phyloP scores from a whole-genome alignment of 768 basidiomycete genomes.

The Udeniomyces megalosporus region DNA sequence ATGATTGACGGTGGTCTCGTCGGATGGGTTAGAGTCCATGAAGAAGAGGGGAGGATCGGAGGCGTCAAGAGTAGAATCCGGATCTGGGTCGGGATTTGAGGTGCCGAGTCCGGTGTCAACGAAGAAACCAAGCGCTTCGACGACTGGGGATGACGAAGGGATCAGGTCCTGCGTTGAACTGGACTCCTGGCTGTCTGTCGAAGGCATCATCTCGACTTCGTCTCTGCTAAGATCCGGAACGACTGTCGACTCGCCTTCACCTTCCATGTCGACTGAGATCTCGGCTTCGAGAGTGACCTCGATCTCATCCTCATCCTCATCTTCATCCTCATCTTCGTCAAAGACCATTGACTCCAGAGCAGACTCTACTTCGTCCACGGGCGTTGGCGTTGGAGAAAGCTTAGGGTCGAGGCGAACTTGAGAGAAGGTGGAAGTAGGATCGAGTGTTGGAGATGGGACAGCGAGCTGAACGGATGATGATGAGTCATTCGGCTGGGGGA shows the following conservation, averaged over 20 bases:
- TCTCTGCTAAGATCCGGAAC: too few species aligned
- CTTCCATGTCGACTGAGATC: background rate
- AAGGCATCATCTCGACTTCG: too few species aligned
- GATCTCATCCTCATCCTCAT: background rate
- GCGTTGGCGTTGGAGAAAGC: background rate
- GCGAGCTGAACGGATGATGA: background rate
- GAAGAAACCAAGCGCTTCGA: background rate
- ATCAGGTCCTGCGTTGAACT: too few species aligned
- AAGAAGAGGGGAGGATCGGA: background rate
- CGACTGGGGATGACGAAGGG: too few species aligned
- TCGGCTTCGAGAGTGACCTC: background rate
- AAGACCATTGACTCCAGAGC: conserved; percentile 6
- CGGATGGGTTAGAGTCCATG: background rate
- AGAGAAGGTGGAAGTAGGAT: background rate
- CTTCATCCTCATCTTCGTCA: background rate
- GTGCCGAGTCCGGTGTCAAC: background rate
- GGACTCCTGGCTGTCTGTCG: too few species aligned
- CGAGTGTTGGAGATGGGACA: background rate
- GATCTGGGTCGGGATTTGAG: background rate
- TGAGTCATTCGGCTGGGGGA: conserved; percentile 3
- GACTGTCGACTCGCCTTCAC: background rate
- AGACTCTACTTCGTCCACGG: conserved; percentile 5
- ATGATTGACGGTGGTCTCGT: background rate
- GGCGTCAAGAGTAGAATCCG: too few species aligned
- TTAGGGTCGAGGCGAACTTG: background rate